Percentiles rank a stretch among this genome's conserved stretches.
phyloP scores from a whole-genome alignment of 371 early-diverging fungal genomes.

The Choanephora cucurbitarum region DNA sequence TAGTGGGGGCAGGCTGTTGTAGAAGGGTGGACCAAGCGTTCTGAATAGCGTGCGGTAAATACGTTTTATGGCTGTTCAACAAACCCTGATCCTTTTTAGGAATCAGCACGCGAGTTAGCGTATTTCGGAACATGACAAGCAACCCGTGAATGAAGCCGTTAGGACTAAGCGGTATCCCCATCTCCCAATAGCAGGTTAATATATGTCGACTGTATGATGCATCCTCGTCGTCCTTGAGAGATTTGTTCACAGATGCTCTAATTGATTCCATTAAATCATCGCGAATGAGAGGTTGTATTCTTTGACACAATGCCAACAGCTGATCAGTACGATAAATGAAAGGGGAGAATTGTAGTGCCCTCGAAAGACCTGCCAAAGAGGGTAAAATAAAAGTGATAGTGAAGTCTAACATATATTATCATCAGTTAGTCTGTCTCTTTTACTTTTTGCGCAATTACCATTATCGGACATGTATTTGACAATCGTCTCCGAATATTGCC shows the following conservation, averaged over 20 bases:
- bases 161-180: constrained; percentile 49
- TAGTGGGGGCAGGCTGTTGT: constrained; percentile 28
- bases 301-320: constrained; percentile 51
- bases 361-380: constrained; percentile 64
- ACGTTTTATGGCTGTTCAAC: constrained; percentile 3
- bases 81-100: constrained; percentile 15
- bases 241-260: constrained; percentile 51
- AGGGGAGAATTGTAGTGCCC: constrained; percentile 62
- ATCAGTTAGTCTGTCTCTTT: no score
- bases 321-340: constrained; percentile 53
- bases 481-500: constrained; percentile 29
- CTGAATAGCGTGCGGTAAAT: constrained; percentile 40
- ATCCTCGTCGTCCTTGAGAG: constrained; percentile 41
- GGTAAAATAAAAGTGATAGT: constrained; percentile 67
- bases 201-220: constrained; percentile 51
- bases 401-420: constrained; percentile 25
- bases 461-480: constrained; percentile 25
- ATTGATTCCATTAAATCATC: constrained; percentile 57
- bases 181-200: constrained; percentile 50
- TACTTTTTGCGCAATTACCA: constrained; percentile 4
- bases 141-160: constrained; percentile 58
- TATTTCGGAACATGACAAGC: constrained; percentile 55
- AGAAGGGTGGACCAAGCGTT: constrained; percentile 49
- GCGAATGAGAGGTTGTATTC: constrained; percentile 55
- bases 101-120: constrained; percentile 50